Conservation (phyloP, 805 yeast species). For the Zygoascus ofunaensis region DNA sequence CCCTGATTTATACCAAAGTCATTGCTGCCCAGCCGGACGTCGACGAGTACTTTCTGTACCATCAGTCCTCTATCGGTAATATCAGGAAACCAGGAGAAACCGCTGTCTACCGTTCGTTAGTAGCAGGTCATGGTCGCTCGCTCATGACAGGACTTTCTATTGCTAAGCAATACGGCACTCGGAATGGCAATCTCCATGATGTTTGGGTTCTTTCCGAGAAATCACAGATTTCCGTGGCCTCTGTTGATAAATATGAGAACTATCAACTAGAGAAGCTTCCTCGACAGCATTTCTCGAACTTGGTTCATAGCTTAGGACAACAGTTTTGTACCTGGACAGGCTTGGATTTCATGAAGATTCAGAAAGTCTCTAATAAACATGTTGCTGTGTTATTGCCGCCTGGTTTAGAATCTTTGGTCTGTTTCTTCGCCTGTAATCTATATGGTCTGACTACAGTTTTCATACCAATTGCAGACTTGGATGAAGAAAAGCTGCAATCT, state of each 20-base stretch:
- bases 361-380: background rate
- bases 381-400: constrained; percentile 10
- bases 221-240: constrained; percentile 27
- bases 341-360: no score
- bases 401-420: constrained; percentile 7
- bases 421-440: constrained; percentile 9
- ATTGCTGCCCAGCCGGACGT: constrained; percentile 27
- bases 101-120: constrained; percentile 65
- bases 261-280: background rate
- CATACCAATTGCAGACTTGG: constrained; percentile 6
- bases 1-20: constrained; percentile 12
- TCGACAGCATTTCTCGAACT: constrained; percentile 3
- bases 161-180: constrained; percentile 31
- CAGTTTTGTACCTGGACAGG: no score
- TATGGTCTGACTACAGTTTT: constrained; percentile 8
- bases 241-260: background rate
- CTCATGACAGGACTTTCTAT: constrained; percentile 62
- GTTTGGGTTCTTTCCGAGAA: constrained; percentile 43
- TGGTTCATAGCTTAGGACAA: constrained; percentile 9
- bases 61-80: constrained; percentile 58
- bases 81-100: constrained; percentile 62
- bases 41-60: constrained; percentile 25
- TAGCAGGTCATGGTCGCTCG: constrained; percentile 63
- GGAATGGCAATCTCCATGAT: constrained; percentile 72
- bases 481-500: constrained; percentile 2